Percentiles rank a stretch among this genome's conserved stretches.
These are phyloP conservation scores for Tricholomella constricta DNA, from an alignment of 768 basidiomycete genomes.

Conservation along the genomic window DNA sequence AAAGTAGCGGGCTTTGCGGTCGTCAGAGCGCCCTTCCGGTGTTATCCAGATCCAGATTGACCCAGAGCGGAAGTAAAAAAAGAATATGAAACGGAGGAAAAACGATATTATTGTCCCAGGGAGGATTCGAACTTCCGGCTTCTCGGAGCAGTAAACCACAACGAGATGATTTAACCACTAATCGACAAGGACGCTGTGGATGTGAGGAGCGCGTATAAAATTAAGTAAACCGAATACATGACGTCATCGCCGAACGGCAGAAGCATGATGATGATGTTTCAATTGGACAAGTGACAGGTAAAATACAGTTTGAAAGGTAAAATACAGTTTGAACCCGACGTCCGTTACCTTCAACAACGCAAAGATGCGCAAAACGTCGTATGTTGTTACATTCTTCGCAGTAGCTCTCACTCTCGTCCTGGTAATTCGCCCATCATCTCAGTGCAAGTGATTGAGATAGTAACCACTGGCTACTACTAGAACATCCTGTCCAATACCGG, in stretches of 20 bases:
- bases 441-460: neutral
- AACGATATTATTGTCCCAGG: constrained; percentile 23
- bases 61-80: neutral
- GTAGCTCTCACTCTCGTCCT: constrained; percentile 51
- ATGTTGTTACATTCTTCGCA: constrained; percentile 62
- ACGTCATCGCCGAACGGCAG: too few species aligned
- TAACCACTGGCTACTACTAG: constrained; percentile 32
- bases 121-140: constrained; percentile 31
- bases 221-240: too few species aligned
- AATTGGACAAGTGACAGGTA: too few species aligned
- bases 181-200: constrained; percentile 1
- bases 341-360: constrained; percentile 1
- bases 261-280: too few species aligned
- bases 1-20: too few species aligned
- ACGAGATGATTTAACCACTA: constrained; percentile 24
- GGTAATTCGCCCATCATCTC: constrained; percentile 44
- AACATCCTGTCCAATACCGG: constrained; percentile 57
- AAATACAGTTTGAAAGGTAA: too few species aligned
- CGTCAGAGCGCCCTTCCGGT: too few species aligned
- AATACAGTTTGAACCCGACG: neutral
- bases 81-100: neutral
- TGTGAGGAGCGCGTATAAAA: too few species aligned
- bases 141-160: constrained; percentile 22
- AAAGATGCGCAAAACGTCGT: constrained; percentile 69
- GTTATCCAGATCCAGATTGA: neutral